Evolutionary conservation across 1,284 basidiomycete species (phyloP).

Genomic region (Pascua guehoae): DNA sequence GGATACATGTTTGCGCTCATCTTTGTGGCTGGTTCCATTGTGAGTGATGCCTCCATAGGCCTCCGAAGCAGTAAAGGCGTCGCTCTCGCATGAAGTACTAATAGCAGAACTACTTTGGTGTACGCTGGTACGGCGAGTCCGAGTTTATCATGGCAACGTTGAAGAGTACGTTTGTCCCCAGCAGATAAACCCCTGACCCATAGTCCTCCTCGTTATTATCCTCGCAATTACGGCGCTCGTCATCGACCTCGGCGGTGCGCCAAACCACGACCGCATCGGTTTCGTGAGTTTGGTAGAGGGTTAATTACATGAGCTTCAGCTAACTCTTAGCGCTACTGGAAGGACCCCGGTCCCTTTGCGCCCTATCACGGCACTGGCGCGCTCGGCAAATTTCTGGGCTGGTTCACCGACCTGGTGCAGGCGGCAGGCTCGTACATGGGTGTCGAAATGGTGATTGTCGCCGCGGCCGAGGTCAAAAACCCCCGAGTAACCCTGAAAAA

Average conservation of each 20-base stretch:
- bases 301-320: no score
- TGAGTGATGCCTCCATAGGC: no score
- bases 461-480: conserved; percentile 31
- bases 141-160: conserved; percentile 18
- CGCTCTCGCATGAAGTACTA: no score
- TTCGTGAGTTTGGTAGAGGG: conserved; percentile 16
- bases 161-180: not conserved
- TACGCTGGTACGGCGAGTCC: conserved; percentile 63
- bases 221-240: conserved; percentile 59
- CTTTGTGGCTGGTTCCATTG: no score
- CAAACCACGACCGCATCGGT: conserved; percentile 34
- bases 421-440: conserved; percentile 31
- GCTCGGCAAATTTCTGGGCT: conserved; percentile 32
- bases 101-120: conserved; percentile 64
- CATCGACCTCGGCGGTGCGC: conserved; percentile 51
- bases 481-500: conserved; percentile 27
- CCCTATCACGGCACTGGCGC: conserved; percentile 2
- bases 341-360: conserved; percentile 54
- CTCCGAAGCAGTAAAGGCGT: no score
- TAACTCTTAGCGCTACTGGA: conserved; percentile 55
- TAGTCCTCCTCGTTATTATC: conserved; percentile 58
- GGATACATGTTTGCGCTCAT: no score
- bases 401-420: conserved; percentile 31
- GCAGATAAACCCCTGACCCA: no score
- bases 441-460: conserved; percentile 29